A percentile compares a stretch with the other conserved stretches of the same genome.
Evolutionary conservation across 2,329 filamentous ascomycete genomes (phyloP).

Genomic region (Neophaeococcomyces aloes): DNA sequence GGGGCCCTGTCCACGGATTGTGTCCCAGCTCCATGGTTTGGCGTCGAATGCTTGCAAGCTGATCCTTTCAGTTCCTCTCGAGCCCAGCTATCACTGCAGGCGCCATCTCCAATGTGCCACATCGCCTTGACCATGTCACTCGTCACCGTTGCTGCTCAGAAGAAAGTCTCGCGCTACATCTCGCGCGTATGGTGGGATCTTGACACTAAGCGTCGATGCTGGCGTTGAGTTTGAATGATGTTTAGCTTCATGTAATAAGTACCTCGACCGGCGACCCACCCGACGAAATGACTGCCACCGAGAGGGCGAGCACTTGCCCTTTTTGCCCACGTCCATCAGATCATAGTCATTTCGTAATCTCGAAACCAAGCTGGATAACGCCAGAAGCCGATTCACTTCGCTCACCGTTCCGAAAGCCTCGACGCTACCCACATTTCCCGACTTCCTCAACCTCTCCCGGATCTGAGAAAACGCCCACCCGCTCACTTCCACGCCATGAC

Average conservation of each 20-base stretch:
- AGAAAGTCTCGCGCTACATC: conserved; percentile 3
- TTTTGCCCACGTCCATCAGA: not conserved
- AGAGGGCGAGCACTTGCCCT: not conserved
- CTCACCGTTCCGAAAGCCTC: conserved; percentile 1
- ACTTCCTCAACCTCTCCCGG: not conserved
- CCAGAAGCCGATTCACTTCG: conserved; percentile 6
- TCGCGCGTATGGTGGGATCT: conserved; percentile 5
- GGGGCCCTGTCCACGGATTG: not conserved
- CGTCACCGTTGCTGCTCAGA: conserved; percentile 7
- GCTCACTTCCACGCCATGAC: not conserved
- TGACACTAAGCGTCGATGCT: not conserved
- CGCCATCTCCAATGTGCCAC: not conserved
- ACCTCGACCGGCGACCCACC: not conserved
- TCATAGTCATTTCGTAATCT: not conserved
- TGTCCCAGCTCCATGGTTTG: conserved; percentile 2
- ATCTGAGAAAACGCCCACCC: not conserved
- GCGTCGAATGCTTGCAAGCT: conserved; percentile 1
- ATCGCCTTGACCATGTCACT: not conserved
- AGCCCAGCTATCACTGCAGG: not conserved
- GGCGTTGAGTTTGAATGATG: not conserved
- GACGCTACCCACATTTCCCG: conserved; percentile 5
- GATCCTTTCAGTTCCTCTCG: not conserved
- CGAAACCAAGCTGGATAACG: conserved; percentile 2
- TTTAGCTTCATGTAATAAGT: not conserved
- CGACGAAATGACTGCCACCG: not conserved